phyloP scores from a whole-genome alignment of 2,329 filamentous ascomycete genomes.

The Peltaster fructicola region DNA sequence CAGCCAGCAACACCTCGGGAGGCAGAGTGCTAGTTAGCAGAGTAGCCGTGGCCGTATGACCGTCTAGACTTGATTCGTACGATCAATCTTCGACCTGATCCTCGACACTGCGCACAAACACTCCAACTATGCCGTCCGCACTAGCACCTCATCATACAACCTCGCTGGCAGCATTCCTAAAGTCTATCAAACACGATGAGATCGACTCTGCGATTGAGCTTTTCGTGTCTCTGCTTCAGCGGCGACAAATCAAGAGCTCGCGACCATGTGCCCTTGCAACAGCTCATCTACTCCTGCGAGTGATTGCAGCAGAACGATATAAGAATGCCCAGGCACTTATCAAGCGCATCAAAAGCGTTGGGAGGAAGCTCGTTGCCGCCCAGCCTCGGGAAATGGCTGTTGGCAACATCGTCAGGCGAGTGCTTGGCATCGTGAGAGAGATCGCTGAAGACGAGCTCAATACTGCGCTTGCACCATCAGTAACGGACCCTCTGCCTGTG shows the following conservation, averaged over 20 bases:
- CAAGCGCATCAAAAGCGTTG: constrained; percentile 60
- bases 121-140: constrained; percentile 36
- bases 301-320: constrained; percentile 68
- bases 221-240: constrained; percentile 70
- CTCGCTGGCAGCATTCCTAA: constrained; percentile 62
- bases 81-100: too few species aligned
- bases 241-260: constrained; percentile 74
- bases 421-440: constrained; percentile 78
- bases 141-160: too few species aligned
- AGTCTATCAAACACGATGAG: constrained; percentile 55
- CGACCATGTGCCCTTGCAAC: constrained; percentile 83
- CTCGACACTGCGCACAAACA: neutral
- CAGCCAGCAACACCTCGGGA: too few species aligned
- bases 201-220: constrained; percentile 72
- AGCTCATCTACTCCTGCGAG: constrained; percentile 69
- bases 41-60: too few species aligned
- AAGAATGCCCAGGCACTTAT: constrained; percentile 63
- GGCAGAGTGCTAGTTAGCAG: too few species aligned
- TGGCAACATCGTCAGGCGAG: constrained; percentile 81
- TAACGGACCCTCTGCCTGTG: constrained; percentile 3
- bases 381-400: constrained; percentile 84
- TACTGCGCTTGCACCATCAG: constrained; percentile 5
- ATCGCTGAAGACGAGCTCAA: constrained; percentile 64
- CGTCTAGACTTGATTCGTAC: too few species aligned
- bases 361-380: constrained; percentile 59